phyloP scores from a whole-genome alignment of 2,329 filamentous ascomycete species.

The Colletotrichum theobromicola region DNA sequence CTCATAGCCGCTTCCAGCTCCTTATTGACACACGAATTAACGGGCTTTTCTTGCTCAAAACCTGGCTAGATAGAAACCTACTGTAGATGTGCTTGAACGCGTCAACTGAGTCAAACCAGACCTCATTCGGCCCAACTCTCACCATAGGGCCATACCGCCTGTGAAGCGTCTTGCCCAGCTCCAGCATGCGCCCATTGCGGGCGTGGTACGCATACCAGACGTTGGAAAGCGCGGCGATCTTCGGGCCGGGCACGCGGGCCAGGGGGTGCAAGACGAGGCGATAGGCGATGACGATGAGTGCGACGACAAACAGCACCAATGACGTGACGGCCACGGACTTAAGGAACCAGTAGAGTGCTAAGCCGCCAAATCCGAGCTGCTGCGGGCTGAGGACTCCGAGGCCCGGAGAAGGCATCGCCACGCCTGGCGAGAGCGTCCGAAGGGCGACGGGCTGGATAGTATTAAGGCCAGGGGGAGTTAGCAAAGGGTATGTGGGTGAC shows the following conservation, averaged over 20 bases:
- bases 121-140: slow-evolving; percentile 58
- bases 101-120: slow-evolving; percentile 56
- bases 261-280: slow-evolving; percentile 50
- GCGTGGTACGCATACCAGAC: slow-evolving; percentile 53
- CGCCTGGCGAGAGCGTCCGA: not conserved
- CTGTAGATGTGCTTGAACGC: slow-evolving; percentile 55
- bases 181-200: slow-evolving; percentile 45
- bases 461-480: not conserved
- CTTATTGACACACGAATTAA: slow-evolving; percentile 32
- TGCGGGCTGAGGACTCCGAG: not conserved
- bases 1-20: slow-evolving; percentile 50
- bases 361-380: not conserved
- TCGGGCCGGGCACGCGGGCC: slow-evolving; percentile 50
- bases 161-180: slow-evolving; percentile 50
- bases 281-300: slow-evolving; percentile 30
- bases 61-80: slow-evolving; percentile 27
- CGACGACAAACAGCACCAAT: not conserved
- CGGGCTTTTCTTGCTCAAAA: not conserved
- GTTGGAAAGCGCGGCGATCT: slow-evolving; percentile 49
- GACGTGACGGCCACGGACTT: not conserved
- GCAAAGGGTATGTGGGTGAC: not conserved
- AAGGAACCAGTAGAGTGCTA: not conserved
- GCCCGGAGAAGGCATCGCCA: slow-evolving; percentile 10
- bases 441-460: not conserved
- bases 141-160: slow-evolving; percentile 53